Evolutionary conservation across 129 eudicot species (phyloP).

Genomic region (Flaveria sonorensis): DNA sequence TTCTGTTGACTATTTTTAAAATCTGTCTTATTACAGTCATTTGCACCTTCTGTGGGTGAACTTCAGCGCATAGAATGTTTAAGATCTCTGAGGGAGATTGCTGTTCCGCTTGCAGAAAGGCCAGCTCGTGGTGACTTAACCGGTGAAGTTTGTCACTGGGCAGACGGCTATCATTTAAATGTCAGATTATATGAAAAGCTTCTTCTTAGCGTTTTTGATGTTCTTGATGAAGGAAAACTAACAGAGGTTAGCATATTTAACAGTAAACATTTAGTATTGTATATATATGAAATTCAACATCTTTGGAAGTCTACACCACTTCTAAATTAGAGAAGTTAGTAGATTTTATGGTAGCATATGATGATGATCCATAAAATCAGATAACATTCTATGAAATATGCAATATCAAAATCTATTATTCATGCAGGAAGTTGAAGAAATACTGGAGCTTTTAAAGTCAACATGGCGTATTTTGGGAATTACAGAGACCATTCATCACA

Average conservation of each 20-base stretch:
- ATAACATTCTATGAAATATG: slow-evolving; percentile 17
- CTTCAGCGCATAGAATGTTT: slow-evolving; percentile 90
- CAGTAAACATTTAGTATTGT: not conserved
- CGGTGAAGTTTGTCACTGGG: slow-evolving; percentile 99
- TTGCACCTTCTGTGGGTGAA: slow-evolving; percentile 89
- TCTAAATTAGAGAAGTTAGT: not conserved
- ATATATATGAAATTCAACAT: slow-evolving; percentile 9
- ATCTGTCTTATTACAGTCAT: slow-evolving; percentile 54
- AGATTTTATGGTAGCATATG: slow-evolving; percentile 19
- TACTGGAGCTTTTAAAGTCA: slow-evolving; percentile 93
- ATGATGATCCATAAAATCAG: slow-evolving; percentile 13
- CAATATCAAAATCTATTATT: slow-evolving; percentile 6
- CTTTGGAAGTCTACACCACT: slow-evolving; percentile 21
- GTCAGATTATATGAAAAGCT: slow-evolving; percentile 91
- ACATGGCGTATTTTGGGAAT: slow-evolving; percentile 97
- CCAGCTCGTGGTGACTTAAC: slow-evolving; percentile 99
- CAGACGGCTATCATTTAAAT: slow-evolving; percentile 96
- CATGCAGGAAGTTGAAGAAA: slow-evolving; percentile 95
- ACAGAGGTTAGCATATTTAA: slow-evolving; percentile 71
- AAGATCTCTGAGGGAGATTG: slow-evolving; percentile 81
- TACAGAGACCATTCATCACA: slow-evolving; percentile 91
- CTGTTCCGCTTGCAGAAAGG: slow-evolving; percentile 94
- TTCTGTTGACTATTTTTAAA: slow-evolving; percentile 17
- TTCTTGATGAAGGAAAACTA: slow-evolving; percentile 96
- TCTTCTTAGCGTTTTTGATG: slow-evolving; percentile 91